Percentiles rank a stretch among this genome's conserved stretches.
Conservation (phyloP, 2,329 filamentous ascomycete species). For the Rhinocladiella mackenziei region DNA sequence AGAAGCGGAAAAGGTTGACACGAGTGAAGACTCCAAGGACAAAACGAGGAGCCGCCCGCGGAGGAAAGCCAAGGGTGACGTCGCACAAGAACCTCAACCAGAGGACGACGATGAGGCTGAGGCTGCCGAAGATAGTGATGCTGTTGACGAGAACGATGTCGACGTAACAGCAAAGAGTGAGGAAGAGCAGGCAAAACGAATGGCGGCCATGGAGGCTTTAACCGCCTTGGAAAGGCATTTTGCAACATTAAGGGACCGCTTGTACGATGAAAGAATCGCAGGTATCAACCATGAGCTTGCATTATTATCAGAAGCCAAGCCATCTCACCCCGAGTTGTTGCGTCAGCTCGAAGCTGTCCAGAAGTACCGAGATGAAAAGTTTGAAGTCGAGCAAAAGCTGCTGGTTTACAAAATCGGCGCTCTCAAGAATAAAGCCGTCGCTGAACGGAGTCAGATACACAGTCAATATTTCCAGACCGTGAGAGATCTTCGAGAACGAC, state of each 20-base stretch:
- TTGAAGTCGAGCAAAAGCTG: conserved; percentile 70
- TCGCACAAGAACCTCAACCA: conserved; percentile 41
- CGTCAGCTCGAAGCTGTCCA: conserved; percentile 86
- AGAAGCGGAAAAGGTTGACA: conserved; percentile 57
- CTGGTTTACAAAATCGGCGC: conserved; percentile 70
- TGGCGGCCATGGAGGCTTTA: conserved; percentile 73
- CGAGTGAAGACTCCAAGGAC: conserved; percentile 52
- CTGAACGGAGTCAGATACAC: conserved; percentile 79
- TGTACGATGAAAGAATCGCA: conserved; percentile 83
- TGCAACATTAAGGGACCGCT: conserved; percentile 69
- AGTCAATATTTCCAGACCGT: conserved; percentile 86
- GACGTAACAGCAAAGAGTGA: conserved; percentile 48
- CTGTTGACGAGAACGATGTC: conserved; percentile 41
- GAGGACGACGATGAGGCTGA: conserved; percentile 50
- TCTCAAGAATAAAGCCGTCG: conserved; percentile 69
- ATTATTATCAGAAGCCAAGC: conserved; percentile 55
- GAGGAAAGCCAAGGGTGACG: conserved; percentile 38
- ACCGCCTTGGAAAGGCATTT: conserved; percentile 83
- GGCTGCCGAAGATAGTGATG: conserved; percentile 45
- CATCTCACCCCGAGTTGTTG: conserved; percentile 83
- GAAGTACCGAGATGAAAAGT: conserved; percentile 73
- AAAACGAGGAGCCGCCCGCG: conserved; percentile 44
- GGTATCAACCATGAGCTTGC: conserved; percentile 68
- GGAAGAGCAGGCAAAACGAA: conserved; percentile 66
- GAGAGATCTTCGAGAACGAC: conserved; percentile 74